Base-by-base conservation (phyloP, 257 asterid genomes). In the Linderniella brevidens region DNA sequence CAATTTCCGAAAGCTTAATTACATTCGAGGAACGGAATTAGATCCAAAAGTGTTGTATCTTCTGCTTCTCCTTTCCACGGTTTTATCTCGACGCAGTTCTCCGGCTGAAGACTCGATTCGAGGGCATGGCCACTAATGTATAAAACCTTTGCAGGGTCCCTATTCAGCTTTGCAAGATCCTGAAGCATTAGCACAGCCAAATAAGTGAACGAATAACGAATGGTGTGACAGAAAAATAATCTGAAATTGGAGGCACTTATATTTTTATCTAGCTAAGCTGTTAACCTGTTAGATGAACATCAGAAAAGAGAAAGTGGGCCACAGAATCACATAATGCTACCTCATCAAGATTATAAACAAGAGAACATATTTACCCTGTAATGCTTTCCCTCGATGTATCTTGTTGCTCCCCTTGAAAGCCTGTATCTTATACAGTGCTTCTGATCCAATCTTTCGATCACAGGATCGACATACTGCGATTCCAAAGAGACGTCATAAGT, bases 1-100 rank as follows among this genome's bases (percentile, higher is more conserved):
- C 14, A 36, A 49, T 46, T 1, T 37, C 35, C n/a, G 49, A 54
- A 54, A 57, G 46, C 87, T 71, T n/a, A n/a, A n/a, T n/a, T 62
- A 82, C 97, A 87, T 64, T 87, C 97, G 50, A 87, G 83, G 64
- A 87, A 87, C 2, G 93, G 95, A 52, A 83, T 78, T 19, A 83
- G 86, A 74, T 87, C 93, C 58, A 87, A 10, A 49, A 87, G 95
- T 39, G 70, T 67, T 13, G 97, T 80, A 58, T 83, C 97, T 0
- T 84, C 93, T 9, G 62, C 55, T 64, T 83, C 95, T 17, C 97
- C 97, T 64, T 58, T 64, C 88, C 87, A 87, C 46, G 71, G 63
- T 68, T 80, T 83, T 64, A 87, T 41, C 52, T 71, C 70, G 53
- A 83, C 57, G 54, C 68, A 64, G 45, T 83, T 87, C 55, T 87